Conservation (phyloP, 2,329 filamentous ascomycete species). For the Chalara sp. region DNA sequence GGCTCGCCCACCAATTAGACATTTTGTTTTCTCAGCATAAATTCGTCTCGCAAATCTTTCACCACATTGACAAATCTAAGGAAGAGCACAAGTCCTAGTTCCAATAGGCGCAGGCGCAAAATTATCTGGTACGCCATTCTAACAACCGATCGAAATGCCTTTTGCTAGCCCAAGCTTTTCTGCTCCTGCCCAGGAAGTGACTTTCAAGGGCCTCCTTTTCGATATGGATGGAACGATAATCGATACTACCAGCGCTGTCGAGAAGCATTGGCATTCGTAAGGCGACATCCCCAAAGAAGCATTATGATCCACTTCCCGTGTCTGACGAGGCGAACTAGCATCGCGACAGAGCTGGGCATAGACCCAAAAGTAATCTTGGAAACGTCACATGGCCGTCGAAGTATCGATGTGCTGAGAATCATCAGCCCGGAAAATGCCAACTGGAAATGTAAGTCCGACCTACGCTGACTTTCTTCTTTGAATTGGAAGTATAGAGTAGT, state of each 20-base stretch:
- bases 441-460: constrained; percentile 71
- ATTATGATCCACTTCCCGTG: too few species aligned
- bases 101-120: too few species aligned
- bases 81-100: too few species aligned
- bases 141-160: constrained; percentile 21
- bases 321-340: constrained; percentile 35
- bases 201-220: constrained; percentile 32
- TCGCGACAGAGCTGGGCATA: constrained; percentile 77
- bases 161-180: constrained; percentile 14
- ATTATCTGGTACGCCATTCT: too few species aligned
- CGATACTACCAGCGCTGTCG: constrained; percentile 70
- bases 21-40: too few species aligned
- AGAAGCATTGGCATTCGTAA: constrained; percentile 65
- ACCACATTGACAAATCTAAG: too few species aligned
- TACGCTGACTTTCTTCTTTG: not conserved
- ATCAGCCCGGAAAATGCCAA: constrained; percentile 81
- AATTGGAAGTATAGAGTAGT: too few species aligned
- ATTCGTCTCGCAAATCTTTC: too few species aligned
- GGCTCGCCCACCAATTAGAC: too few species aligned
- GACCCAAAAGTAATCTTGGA: constrained; percentile 78
- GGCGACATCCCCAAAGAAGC: not conserved
- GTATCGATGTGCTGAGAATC: constrained; percentile 76
- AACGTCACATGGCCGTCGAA: constrained; percentile 84
- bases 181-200: constrained; percentile 15
- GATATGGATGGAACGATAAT: constrained; percentile 81